Conservation (phyloP, 192 early-diverging fungal species). For the Phycomyces blakesleeanus region DNA sequence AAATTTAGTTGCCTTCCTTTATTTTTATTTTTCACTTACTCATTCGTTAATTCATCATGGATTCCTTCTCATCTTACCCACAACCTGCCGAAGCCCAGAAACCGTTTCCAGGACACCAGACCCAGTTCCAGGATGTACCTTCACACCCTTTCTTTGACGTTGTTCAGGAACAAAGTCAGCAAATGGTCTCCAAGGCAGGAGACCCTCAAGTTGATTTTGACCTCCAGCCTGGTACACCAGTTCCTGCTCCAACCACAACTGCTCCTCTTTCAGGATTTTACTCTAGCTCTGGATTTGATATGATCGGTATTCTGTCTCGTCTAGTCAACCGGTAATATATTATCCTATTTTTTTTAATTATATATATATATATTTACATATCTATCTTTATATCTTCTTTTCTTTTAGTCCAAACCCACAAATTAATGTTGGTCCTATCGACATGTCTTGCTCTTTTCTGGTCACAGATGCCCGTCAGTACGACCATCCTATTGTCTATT, state of each 20-base stretch:
- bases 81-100: neutral
- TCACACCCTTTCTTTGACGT: neutral
- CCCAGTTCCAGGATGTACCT: neutral
- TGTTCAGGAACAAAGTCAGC: neutral
- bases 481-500: slow-evolving; percentile 59
- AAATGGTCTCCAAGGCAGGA: neutral
- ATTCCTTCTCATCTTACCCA: neutral
- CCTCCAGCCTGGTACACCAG: neutral
- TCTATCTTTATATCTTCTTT: slow-evolving; percentile 2
- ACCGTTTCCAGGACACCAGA: neutral
- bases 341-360: slow-evolving; percentile 2
- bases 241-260: neutral
- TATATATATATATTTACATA: neutral
- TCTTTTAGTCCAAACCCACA: slow-evolving; percentile 50
- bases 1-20: neutral
- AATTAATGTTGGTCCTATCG: slow-evolving; percentile 55
- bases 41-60: neutral
- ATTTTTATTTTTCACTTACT: neutral
- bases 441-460: slow-evolving; percentile 54
- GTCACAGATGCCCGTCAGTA: slow-evolving; percentile 39
- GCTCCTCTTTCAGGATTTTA: slow-evolving; percentile 37
- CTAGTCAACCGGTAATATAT: slow-evolving; percentile 21
- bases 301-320: slow-evolving; percentile 36
- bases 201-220: no score
- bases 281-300: slow-evolving; percentile 49